Conservation (phyloP, 768 basidiomycete species). For the Agaricus sinodeliciosus region DNA sequence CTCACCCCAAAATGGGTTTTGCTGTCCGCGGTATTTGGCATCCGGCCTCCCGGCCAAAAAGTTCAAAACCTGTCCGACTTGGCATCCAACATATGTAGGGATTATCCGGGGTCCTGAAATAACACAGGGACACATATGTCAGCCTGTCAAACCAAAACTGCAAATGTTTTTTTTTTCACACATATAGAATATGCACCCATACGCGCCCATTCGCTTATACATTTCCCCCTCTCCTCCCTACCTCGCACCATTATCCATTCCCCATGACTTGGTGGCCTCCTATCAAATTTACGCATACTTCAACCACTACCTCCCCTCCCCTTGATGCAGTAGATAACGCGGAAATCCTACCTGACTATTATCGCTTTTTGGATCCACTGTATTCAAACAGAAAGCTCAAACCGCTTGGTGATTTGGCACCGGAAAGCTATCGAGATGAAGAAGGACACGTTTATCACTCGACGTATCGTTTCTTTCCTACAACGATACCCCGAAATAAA, state of each 20-base stretch:
- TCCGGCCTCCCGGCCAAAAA: no score
- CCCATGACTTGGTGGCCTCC: neutral
- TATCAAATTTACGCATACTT: neutral
- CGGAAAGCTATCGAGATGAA: neutral
- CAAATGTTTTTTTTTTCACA: no score
- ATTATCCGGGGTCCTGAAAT: no score
- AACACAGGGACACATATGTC: no score
- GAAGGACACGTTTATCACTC: neutral
- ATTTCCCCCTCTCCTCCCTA: neutral
- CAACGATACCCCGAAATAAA: neutral
- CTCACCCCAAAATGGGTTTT: no score
- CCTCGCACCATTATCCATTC: neutral
- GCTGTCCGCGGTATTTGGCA: no score
- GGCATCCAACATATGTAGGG: no score
- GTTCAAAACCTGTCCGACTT: no score
- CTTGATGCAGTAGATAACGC: neutral
- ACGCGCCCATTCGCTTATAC: no score
- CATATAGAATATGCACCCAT: no score
- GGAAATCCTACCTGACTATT: neutral
- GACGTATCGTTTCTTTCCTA: neutral
- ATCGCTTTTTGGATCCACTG: neutral
- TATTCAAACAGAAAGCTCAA: neutral
- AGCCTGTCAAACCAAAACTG: no score
- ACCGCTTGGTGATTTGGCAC: neutral
- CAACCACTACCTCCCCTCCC: neutral